Evolutionary conservation across 495 filamentous ascomycete genomes (phyloP).

Genomic region (Penicillium chermesinum): DNA sequence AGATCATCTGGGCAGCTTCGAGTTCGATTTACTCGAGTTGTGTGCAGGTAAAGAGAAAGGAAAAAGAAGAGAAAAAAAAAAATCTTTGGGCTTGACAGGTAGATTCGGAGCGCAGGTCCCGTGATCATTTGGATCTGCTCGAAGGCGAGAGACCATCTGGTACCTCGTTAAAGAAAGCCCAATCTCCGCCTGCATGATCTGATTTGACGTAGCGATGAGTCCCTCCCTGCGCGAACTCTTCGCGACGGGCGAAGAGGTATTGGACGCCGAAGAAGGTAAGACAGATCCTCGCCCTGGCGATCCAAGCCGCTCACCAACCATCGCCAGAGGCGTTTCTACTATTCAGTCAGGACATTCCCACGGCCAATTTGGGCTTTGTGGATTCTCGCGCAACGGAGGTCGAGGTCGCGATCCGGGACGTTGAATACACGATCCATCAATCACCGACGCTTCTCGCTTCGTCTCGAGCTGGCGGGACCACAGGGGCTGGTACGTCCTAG

Average conservation of each 20-base stretch:
- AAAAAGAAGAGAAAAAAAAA: not conserved
- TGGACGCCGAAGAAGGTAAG: conserved; percentile 62
- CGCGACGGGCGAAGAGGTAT: conserved; percentile 38
- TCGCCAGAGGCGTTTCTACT: conserved; percentile 74
- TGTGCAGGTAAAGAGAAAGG: not conserved
- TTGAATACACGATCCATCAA: conserved; percentile 76
- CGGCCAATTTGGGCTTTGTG: conserved; percentile 79
- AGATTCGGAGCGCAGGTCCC: too few relatives aligned
- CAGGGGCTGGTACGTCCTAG: conserved; percentile 69
- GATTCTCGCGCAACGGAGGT: conserved; percentile 61
- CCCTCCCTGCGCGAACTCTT: conserved; percentile 11
- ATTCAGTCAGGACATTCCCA: conserved; percentile 70
- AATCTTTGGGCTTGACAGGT: not conserved
- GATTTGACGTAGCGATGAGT: too few relatives aligned
- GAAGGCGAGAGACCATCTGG: too few relatives aligned
- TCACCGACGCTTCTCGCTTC: conserved; percentile 78
- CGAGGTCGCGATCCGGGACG: conserved; percentile 61
- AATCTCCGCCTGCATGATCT: not conserved
- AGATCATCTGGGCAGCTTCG: too few relatives aligned
- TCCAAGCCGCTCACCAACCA: not conserved
- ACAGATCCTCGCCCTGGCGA: not conserved
- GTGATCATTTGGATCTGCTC: too few relatives aligned
- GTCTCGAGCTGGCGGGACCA: conserved; percentile 75
- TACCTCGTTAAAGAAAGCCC: too few relatives aligned
- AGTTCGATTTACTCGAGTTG: too few relatives aligned